Evolutionary conservation across 192 early-diverging fungal species (phyloP).

Genomic region (Pilobolus umbonatus): DNA sequence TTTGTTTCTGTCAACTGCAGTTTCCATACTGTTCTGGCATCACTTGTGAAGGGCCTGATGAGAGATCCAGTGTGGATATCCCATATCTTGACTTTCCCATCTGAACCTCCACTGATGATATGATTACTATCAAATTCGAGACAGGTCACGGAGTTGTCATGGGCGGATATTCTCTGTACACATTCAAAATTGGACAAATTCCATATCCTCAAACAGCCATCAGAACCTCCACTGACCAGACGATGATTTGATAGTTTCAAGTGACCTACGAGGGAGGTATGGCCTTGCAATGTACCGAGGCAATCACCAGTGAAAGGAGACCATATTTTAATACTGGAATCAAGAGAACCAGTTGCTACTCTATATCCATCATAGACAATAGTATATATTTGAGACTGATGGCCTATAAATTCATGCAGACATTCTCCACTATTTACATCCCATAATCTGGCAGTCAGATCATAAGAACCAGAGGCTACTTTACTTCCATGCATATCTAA

Average conservation of each 20-base stretch:
- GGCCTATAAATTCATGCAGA: slow-evolving; percentile 71
- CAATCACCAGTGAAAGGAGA: slow-evolving; percentile 71
- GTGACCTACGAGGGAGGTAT: slow-evolving; percentile 92
- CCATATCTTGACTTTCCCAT: slow-evolving; percentile 94
- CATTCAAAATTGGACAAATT: slow-evolving; percentile 55
- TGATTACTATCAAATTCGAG: slow-evolving; percentile 91
- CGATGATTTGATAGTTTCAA: slow-evolving; percentile 38
- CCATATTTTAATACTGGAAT: slow-evolving; percentile 92
- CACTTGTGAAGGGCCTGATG: slow-evolving; percentile 74
- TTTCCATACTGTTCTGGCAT: slow-evolving; percentile 84
- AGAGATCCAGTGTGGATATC: slow-evolving; percentile 83
- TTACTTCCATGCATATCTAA: slow-evolving; percentile 79
- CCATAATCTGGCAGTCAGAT: slow-evolving; percentile 91
- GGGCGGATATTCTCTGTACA: slow-evolving; percentile 61
- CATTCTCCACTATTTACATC: slow-evolving; percentile 70
- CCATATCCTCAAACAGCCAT: slow-evolving; percentile 91
- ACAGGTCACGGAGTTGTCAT: slow-evolving; percentile 89
- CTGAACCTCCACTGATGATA: slow-evolving; percentile 86
- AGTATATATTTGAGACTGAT: slow-evolving; percentile 92
- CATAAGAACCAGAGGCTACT: slow-evolving; percentile 91
- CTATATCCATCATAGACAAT: slow-evolving; percentile 81
- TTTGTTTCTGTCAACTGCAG: slow-evolving; percentile 48
- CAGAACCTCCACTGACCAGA: slow-evolving; percentile 91
- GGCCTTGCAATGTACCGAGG: slow-evolving; percentile 81
- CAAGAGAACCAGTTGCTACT: slow-evolving; percentile 87